Evolutionary conservation across 345 rosid genomes (phyloP), one percentile per base, ranked within the genome.

Genomic region (Eucalyptus paniculata): DNA sequence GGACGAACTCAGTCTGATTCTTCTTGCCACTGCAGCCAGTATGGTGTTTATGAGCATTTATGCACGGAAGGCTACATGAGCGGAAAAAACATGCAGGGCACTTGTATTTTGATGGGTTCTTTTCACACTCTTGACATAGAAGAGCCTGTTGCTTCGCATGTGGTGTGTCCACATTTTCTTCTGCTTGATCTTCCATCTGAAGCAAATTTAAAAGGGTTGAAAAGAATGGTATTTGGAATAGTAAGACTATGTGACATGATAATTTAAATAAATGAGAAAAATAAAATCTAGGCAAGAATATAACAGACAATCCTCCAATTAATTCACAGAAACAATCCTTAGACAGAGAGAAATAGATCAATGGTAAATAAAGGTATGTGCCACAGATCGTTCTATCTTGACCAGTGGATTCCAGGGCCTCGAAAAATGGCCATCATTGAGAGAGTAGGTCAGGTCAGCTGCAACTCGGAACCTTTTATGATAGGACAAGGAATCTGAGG

Each of bases 61-160:
- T 95, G 83, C 99, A 97, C 54, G 90, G 89, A 85, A 97, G 97
- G 87, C 98, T 92, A 93, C 99, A 97, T 4, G 99, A 93, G 44
- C 96, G 96, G 37, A 96, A 87, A 50, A 94, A 94, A 89, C 99
- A 97, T 67, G 94, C 98, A 12, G 99, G 99, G 90, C 99, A 97
- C 56, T 90, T 97, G 93, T 97, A 96, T 90, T 96, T 96, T 54
- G 96, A 93, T 8, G 92, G 92, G 34, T 94, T 93, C 72, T 50
- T 67, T 87, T 92, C 90, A 88, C 99, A 97, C 91, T 97, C 98
- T 50, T 93, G 96, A 86, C 99, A 97, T 28, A 44, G 85, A 50
- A 30, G 28, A 53, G 72, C 40, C 50, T 83, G 86, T 54, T 24
- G 90, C 15, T 28, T 56, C 30, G 28, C 83, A 77, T 2, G 65